phyloP scores from a whole-genome alignment of 441 rosid species.

The Dalechampia spathulata region DNA sequence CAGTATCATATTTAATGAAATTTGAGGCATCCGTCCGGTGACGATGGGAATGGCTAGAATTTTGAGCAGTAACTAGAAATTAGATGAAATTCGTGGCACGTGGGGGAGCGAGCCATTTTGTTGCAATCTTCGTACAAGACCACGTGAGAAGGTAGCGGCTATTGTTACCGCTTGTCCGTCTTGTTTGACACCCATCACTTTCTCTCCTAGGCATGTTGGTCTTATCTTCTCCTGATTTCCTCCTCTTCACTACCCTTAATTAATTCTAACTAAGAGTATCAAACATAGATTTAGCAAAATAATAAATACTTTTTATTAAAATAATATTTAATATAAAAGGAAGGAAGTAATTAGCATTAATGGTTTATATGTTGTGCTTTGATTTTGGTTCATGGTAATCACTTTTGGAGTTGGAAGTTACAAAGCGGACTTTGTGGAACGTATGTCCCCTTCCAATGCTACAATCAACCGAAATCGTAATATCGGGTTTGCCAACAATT shows the following conservation, averaged over 20 bases:
- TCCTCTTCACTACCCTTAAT: not conserved
- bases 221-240: constrained; percentile 9
- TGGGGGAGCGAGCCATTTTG: constrained; percentile 23
- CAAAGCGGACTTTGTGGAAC: constrained; percentile 19
- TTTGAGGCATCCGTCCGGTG: too few species aligned
- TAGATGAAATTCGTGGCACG: constrained; percentile 8
- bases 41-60: too few species aligned
- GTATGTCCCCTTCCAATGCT: constrained; percentile 31
- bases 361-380: too few species aligned
- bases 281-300: too few species aligned
- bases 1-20: too few species aligned
- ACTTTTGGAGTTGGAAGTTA: not conserved
- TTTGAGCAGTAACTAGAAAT: too few species aligned
- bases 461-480: constrained; percentile 11
- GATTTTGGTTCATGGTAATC: not conserved
- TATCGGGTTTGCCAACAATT: constrained; percentile 19
- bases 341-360: too few species aligned
- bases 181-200: constrained; percentile 21
- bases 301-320: too few species aligned
- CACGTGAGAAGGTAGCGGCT: constrained; percentile 31
- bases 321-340: too few species aligned
- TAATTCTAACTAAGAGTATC: not conserved
- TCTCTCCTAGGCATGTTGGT: constrained; percentile 37
- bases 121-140: constrained; percentile 24
- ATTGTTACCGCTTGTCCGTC: constrained; percentile 14